Evolutionary conservation across 2,329 filamentous ascomycete species (phyloP), one percentile per base, ranked within the genome.

Genomic region (Beauveria brongniartii): DNA sequence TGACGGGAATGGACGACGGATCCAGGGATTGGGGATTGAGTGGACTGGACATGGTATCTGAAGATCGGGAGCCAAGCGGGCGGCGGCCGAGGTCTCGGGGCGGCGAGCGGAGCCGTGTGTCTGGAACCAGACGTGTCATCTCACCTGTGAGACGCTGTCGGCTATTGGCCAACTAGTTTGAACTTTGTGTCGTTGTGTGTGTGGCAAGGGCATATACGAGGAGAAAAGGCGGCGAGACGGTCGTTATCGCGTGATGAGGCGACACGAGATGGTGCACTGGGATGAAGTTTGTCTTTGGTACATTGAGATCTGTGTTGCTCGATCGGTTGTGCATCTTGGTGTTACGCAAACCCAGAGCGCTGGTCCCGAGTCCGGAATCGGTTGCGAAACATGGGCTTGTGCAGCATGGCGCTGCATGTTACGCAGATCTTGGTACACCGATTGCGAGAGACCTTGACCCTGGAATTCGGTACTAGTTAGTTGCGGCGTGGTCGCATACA

Each of bases 81-180:
- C 43, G 54, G 56, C 47, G 52, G 48, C 37, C 56, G 47, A 59
- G 56, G 56, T 59, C 56, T 59, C 56, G 56, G 56, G 46, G 47
- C 47, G 56, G 37, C n/a, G 58, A 55, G 58, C 58, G 50, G 50
- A 61, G 59, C 43, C 51, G 34, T 48, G 51, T 48, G 44, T 55
- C 52, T 61, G 64, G 65, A 69, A 67, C 61, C 3, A 72, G 71
- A 73, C 71, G 66, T 73, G 71, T 73, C 71, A 73, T 68, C 72
- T 73, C 67, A 64, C 63, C 64, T 68, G 66, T 70, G 66, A 71
- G 66, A 70, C 70, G 66, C 61, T 63, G 46, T 52, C 9, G 65
- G 43, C 48, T 61, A 40, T 16, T 41, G 12, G 28, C 22, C 34
- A 47, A 47, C 56, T 50, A 40, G 22, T 8, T 14, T 46, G 40